phyloP scores from a whole-genome alignment of 495 filamentous ascomycete species.

The Hypoxylon subgilvum region DNA sequence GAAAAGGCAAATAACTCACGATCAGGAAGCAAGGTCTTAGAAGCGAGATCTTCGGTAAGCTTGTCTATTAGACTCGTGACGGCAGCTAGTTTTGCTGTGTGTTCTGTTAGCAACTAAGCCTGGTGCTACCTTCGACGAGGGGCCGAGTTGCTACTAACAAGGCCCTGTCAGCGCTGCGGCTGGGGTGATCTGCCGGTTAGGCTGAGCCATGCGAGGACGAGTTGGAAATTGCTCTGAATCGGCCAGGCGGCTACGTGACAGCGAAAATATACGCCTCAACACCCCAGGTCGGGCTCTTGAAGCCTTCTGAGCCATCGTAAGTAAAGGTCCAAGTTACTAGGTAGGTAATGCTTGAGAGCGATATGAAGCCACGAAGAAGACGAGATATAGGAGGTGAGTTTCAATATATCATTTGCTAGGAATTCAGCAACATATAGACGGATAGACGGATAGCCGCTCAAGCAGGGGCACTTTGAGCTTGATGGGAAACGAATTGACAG shows the following conservation, averaged over 20 bases:
- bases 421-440: too few relatives aligned
- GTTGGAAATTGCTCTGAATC: not conserved
- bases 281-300: not conserved
- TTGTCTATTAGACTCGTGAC: slow-evolving; percentile 64
- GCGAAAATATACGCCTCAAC: slow-evolving; percentile 26
- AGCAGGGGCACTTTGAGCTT: too few relatives aligned
- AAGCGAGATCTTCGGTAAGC: slow-evolving; percentile 63
- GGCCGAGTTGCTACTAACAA: slow-evolving; percentile 19
- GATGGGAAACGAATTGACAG: too few relatives aligned
- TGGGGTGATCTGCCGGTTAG: slow-evolving; percentile 17
- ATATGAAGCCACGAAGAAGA: too few relatives aligned
- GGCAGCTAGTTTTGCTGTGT: slow-evolving; percentile 66
- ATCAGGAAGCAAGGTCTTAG: slow-evolving; percentile 58
- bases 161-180: slow-evolving; percentile 33
- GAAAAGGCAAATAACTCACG: slow-evolving; percentile 53
- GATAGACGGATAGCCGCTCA: too few relatives aligned
- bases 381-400: too few relatives aligned
- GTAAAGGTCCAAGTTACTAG: too few relatives aligned
- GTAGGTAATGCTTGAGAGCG: not conserved
- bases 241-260: slow-evolving; percentile 3
- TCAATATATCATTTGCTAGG: slow-evolving; percentile 1
- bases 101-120: slow-evolving; percentile 25
- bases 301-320: slow-evolving; percentile 31
- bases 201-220: slow-evolving; percentile 28
- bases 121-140: not conserved